A percentile compares a stretch with the other conserved stretches of the same genome.
These are phyloP conservation scores for Butyriboletus appendiculatus DNA, from an alignment of 1,284 basidiomycete genomes.

Conservation along the genomic window DNA sequence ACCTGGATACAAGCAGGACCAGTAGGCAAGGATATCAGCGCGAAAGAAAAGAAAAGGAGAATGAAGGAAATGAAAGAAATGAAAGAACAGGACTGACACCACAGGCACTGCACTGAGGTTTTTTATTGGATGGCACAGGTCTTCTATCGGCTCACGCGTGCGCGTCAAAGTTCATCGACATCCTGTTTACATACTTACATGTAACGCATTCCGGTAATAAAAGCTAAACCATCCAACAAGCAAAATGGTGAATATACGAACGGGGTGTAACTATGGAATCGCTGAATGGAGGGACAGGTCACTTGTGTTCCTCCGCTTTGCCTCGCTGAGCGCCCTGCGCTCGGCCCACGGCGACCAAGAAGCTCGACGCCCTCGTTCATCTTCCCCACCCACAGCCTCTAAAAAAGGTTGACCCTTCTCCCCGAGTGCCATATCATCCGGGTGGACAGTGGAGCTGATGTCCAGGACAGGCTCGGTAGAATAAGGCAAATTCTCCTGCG, in stretches of 20 bases:
- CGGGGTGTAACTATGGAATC: neutral
- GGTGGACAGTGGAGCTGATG: constrained; percentile 16
- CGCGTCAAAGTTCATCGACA: neutral
- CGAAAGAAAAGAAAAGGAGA: neutral
- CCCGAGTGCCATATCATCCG: constrained; percentile 2
- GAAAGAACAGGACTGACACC: constrained; percentile 1
- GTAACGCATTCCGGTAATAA: neutral
- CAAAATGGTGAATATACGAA: neutral
- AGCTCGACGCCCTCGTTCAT: constrained; percentile 14
- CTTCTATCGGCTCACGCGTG: constrained; percentile 1
- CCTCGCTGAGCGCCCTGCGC: constrained; percentile 21
- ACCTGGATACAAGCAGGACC: neutral
- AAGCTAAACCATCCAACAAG: neutral
- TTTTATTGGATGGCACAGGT: constrained; percentile 6
- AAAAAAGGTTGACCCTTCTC: constrained; percentile 1
- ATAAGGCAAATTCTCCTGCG: constrained; percentile 15
- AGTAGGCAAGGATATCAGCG: neutral
- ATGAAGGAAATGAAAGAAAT: neutral
- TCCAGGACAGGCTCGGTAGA: constrained; percentile 27
- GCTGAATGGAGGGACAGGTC: constrained; percentile 13
- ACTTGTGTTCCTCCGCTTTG: constrained; percentile 27
- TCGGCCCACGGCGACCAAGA: constrained; percentile 29
- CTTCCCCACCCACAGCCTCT: constrained; percentile 4
- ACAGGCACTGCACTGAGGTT: neutral
- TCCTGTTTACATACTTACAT: too few species aligned